Evolutionary conservation across 1,284 basidiomycete species (phyloP).

Genomic region (Schizophyllum commune): DNA sequence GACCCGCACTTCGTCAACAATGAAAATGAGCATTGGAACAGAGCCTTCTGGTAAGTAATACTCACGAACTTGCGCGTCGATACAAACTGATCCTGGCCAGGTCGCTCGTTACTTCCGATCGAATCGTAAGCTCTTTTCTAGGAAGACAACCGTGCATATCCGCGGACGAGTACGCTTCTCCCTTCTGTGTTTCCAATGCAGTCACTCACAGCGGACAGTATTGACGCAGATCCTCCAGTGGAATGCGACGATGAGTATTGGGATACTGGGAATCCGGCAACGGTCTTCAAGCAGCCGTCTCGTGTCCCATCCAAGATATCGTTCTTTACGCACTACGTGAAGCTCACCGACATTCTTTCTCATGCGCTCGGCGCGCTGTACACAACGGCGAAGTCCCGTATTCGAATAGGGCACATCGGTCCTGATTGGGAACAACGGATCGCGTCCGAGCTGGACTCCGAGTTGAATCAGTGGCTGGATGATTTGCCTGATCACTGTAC

Average conservation of each 20-base stretch:
- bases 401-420: not conserved
- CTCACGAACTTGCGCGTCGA: not conserved
- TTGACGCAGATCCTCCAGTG: constrained; percentile 7
- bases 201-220: not conserved
- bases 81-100: constrained; percentile 24
- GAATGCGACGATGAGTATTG: constrained; percentile 13
- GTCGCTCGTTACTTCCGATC: constrained; percentile 52
- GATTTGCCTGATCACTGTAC: constrained; percentile 17
- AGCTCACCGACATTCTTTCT: not conserved
- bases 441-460: constrained; percentile 7
- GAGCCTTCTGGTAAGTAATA: constrained; percentile 53
- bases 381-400: not conserved
- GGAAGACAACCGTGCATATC: constrained; percentile 70
- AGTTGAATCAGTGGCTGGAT: constrained; percentile 10
- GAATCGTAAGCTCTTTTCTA: constrained; percentile 56
- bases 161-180: constrained; percentile 63
- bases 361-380: not conserved
- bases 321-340: constrained; percentile 32
- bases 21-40: constrained; percentile 66
- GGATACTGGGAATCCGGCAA: constrained; percentile 3
- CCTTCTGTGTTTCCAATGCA: not conserved
- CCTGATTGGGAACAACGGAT: not conserved
- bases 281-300: constrained; percentile 6
- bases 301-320: not conserved
- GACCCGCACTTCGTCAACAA: constrained; percentile 31